phyloP scores from a whole-genome alignment of 495 filamentous ascomycete species.

The Neurospora intermedia region DNA sequence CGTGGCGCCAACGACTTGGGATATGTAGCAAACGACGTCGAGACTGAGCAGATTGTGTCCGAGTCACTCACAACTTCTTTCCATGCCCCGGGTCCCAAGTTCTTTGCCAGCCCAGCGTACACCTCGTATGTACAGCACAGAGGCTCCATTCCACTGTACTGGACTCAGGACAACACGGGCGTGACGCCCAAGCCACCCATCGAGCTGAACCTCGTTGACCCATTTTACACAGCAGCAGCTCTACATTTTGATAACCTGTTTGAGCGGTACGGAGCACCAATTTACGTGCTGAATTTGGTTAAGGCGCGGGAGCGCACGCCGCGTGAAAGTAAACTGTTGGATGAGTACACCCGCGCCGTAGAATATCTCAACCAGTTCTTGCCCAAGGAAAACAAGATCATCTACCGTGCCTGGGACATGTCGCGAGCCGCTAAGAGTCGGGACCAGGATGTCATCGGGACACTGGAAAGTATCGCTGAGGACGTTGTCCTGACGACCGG shows the following conservation, averaged over 20 bases:
- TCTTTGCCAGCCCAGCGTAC: constrained; percentile 81
- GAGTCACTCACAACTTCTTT: constrained; percentile 91
- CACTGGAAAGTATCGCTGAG: constrained; percentile 78
- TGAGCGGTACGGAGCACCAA: constrained; percentile 80
- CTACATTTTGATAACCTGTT: constrained; percentile 96
- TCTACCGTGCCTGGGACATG: constrained; percentile 97
- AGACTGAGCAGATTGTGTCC: constrained; percentile 96
- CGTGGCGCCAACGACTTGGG: constrained; percentile 90
- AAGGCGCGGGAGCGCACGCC: constrained; percentile 86
- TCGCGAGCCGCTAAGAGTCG: constrained; percentile 86
- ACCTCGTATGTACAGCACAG: constrained; percentile 96
- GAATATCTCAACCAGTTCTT: constrained; percentile 93
- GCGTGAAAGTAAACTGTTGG: constrained; percentile 79
- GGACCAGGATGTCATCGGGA: constrained; percentile 93
- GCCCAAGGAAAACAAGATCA: constrained; percentile 70
- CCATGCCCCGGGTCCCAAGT: constrained; percentile 75
- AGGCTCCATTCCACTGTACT: constrained; percentile 92
- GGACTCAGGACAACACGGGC: constrained; percentile 94
- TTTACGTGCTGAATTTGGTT: constrained; percentile 89
- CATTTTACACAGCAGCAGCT: constrained; percentile 92
- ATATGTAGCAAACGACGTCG: constrained; percentile 98
- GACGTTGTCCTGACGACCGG: constrained; percentile 74
- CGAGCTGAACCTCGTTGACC: constrained; percentile 85
- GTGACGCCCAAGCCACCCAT: constrained; percentile 95
- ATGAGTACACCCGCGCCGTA: constrained; percentile 81